Evolutionary conservation across 1,284 basidiomycete genomes (phyloP), one percentile per base, ranked within the genome.

Genomic region (Puccinia horiana): DNA sequence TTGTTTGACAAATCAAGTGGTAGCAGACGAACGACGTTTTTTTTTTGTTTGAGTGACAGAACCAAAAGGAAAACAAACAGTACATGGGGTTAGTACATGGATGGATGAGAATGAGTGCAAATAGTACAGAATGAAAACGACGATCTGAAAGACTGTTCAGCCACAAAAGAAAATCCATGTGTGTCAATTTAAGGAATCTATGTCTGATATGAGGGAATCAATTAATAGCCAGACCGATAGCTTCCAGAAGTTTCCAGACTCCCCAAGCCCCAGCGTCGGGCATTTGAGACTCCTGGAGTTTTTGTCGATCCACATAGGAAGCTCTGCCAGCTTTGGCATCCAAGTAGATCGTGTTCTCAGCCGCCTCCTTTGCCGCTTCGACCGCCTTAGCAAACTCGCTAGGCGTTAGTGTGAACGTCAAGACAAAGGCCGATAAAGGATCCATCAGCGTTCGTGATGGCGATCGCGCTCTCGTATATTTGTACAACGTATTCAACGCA

Each of bases 201-300:
- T 61, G 58, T n/a, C 6, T 61, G 29, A 35, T 35, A 32, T 14
- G 18, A 5, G 52, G 23, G n/a, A 65, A 20, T 65, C 32, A 72
- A 49, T 72, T 72, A 23, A 72, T 40, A 5, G 58, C 35, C 11
- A 16, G 52, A n/a, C 29, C 84, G 52, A 88, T 84, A 0, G 86
- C 91, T 86, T 93, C 91, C 78, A 95, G 85, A 67, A 95, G 89
- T n/a, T 91, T 90, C 85, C 92, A 92, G 70, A 96, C 91, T 49
- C 94, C 94, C 92, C 93, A 94, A 42, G 95, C 95, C 42, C 95
- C 95, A 0, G 95, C 94, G 87, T 97, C 95, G 0, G 94, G 90
- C 18, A 95, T 90, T 70, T 89, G 89, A 85, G 93, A 90, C 84
- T 91, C 89, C 86, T 90, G 91, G 81, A 96, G 87, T 83, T 90